Evolutionary conservation across 2,329 filamentous ascomycete species (phyloP).

Genomic region (Mollisiaceae sp.): DNA sequence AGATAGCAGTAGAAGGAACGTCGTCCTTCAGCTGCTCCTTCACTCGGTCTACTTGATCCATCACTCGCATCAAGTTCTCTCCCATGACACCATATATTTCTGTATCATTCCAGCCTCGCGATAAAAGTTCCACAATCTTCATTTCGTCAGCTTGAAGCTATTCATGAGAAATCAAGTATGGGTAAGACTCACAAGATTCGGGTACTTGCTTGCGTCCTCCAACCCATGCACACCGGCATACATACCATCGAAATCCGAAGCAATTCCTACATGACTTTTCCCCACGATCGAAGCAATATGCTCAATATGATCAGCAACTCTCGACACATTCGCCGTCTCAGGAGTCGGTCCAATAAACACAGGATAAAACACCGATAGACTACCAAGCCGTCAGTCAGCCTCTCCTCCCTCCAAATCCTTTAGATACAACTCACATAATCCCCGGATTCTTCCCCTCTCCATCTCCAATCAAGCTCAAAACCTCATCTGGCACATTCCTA

Average conservation of each 20-base stretch:
- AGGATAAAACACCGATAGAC: constrained; percentile 21
- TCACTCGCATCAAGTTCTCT: constrained; percentile 21
- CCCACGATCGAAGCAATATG: constrained; percentile 67
- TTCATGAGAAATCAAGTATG: background rate
- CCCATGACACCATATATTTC: constrained; percentile 20
- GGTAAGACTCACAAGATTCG: constrained; percentile 14
- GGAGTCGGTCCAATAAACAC: constrained; percentile 37
- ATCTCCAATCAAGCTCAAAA: constrained; percentile 57
- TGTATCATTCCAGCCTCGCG: constrained; percentile 23
- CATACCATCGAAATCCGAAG: constrained; percentile 68
- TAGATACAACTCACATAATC: constrained; percentile 21
- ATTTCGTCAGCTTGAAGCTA: background rate
- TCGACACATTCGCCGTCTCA: constrained; percentile 59
- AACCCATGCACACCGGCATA: constrained; percentile 54
- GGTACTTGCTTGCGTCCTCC: constrained; percentile 26
- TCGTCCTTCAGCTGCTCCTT: constrained; percentile 14
- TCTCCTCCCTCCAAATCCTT: constrained; percentile 44
- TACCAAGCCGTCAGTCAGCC: background rate
- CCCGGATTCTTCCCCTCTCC: constrained; percentile 60
- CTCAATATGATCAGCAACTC: constrained; percentile 66
- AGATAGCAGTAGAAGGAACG: constrained; percentile 19
- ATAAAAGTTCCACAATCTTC: constrained; percentile 20
- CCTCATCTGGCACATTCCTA: constrained; percentile 69
- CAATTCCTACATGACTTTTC: constrained; percentile 68
- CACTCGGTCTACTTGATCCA: constrained; percentile 20